phyloP scores from a whole-genome alignment of 345 rosid species.

The Aquilaria yunnanensis region DNA sequence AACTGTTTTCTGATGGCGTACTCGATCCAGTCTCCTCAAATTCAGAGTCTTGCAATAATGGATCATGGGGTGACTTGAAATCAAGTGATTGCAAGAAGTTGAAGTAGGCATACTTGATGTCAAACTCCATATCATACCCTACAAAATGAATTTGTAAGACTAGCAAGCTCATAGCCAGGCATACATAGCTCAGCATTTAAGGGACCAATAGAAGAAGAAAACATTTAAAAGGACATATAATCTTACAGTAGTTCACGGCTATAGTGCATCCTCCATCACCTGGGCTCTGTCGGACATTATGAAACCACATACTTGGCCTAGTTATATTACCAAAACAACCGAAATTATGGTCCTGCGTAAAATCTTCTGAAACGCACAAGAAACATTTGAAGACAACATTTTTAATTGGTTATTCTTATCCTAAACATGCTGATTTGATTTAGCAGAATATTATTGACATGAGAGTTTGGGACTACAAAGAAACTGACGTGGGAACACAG shows the following conservation, averaged over 20 bases:
- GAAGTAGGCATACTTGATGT: slow-evolving; percentile 82
- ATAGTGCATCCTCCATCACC: slow-evolving; percentile 64
- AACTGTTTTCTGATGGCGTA: slow-evolving; percentile 7
- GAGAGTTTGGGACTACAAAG: too few relatives aligned
- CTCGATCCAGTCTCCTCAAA: slow-evolving; percentile 15
- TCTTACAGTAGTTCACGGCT: slow-evolving; percentile 84
- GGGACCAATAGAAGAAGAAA: neutral
- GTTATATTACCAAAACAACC: slow-evolving; percentile 14
- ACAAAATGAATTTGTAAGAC: slow-evolving; percentile 13
- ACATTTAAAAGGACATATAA: neutral
- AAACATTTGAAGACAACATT: slow-evolving; percentile 51
- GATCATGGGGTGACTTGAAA: slow-evolving; percentile 19
- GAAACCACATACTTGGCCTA: slow-evolving; percentile 99
- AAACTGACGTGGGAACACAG: too few relatives aligned
- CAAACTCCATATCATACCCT: slow-evolving; percentile 97
- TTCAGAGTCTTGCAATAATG: slow-evolving; percentile 14
- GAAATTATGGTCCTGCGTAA: neutral
- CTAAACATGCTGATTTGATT: too few relatives aligned
- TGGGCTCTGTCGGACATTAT: slow-evolving; percentile 80
- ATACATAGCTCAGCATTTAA: neutral
- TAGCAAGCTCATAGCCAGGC: too few relatives aligned
- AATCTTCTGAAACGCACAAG: slow-evolving; percentile 2
- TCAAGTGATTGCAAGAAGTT: slow-evolving; percentile 67
- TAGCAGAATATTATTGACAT: too few relatives aligned
- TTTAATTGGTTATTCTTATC: too few relatives aligned